Evolutionary conservation across 768 basidiomycete genomes (phyloP).

Genomic region (Leccinum longicurvipes): DNA sequence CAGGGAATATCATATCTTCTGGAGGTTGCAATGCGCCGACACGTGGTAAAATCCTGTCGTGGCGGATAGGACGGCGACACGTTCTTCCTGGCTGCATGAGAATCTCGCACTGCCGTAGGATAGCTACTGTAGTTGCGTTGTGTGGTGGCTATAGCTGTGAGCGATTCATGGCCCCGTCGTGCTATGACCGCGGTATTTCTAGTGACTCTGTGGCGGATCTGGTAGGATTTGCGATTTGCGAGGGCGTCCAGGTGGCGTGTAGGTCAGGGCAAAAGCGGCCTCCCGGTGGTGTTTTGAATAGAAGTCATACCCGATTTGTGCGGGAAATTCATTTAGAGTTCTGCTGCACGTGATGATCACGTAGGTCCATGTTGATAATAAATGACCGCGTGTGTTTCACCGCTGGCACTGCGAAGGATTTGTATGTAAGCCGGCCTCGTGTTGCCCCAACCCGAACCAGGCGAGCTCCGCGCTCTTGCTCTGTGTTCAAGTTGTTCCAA

Average conservation of each 20-base stretch:
- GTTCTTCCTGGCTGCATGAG: neutral
- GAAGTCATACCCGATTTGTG: no score
- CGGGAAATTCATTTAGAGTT: neutral
- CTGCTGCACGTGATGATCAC: conserved; percentile 23
- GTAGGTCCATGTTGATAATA: conserved; percentile 13
- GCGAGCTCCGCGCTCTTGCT: conserved; percentile 21
- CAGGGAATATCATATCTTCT: neutral
- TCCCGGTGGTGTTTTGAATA: no score
- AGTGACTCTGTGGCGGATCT: neutral
- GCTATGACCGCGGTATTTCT: neutral
- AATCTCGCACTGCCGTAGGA: neutral
- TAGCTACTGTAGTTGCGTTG: neutral
- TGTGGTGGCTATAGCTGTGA: neutral
- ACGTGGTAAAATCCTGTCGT: neutral
- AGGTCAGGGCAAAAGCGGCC: no score
- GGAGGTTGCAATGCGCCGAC: neutral
- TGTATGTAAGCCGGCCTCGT: conserved; percentile 33
- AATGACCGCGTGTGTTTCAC: conserved; percentile 14
- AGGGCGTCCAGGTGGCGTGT: neutral
- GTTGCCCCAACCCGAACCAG: conserved; percentile 24
- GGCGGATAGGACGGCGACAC: neutral
- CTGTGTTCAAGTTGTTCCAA: conserved; percentile 23
- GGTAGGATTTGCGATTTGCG: neutral
- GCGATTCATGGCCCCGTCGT: neutral
- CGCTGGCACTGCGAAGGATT: no score